Evolutionary conservation across 2,329 filamentous ascomycete genomes (phyloP), one percentile per base, ranked within the genome.

Genomic region (Penicillium freii): DNA sequence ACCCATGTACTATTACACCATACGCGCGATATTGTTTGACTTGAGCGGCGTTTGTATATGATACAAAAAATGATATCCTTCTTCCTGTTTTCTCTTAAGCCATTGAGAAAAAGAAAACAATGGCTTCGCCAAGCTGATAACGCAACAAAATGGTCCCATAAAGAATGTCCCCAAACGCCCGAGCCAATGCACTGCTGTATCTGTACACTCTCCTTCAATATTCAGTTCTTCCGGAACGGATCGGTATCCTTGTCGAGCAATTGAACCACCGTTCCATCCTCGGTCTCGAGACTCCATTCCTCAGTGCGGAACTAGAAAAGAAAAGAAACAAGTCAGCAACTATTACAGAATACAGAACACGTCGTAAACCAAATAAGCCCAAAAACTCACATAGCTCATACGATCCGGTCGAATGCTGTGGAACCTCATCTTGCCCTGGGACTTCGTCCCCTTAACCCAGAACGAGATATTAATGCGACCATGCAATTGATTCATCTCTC

Each of bases 401-500:
- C 84, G 83, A 49, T 84, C 83, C 65, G 83, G 86, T 70, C 94
- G 83, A 71, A 84, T 80, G 78, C 90, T 94, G 65, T 82, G 84
- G 75, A 99, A 95, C 70, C 85, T 84, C 84, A 97, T 94, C 71
- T 86, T 81, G 8, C 87, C 94, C 65, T 81, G 78, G 57, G 77
- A 80, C 71, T 82, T 86, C 31, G 86, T 90, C 40, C 94, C 94
- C 77, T 90, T 91, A 29, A 99, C 94, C 77, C 85, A 82, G 75
- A 96, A 97, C 55, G 78, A 79, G 58, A 99, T 90, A 80, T 97
- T 83, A 73, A 99, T 96, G 67, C 86, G 82, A 25, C 94, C 94
- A 76, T 93, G 91, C 73, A 97, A 77, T 80, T 96, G 93, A 78
- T 97, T 95, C 83, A 99, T 89, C 79, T 91, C 87, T 60, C 90